Evolutionary conservation across 495 filamentous ascomycete genomes (phyloP), one percentile per base, ranked within the genome.

Genomic region (Cercophora samala): DNA sequence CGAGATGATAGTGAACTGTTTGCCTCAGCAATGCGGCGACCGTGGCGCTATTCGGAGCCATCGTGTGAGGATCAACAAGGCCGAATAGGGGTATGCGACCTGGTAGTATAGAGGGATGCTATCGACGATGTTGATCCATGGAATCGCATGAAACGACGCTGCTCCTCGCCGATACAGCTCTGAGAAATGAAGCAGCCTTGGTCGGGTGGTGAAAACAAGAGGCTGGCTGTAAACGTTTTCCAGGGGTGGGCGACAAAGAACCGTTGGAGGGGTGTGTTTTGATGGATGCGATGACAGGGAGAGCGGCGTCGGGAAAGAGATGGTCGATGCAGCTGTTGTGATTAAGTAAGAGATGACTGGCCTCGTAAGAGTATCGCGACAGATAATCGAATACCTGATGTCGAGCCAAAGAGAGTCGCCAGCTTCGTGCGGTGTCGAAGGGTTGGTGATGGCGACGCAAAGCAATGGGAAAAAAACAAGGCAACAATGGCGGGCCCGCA

Each of bases 1-100:
- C 95, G 75, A 99, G 87, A 74, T 96, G 89, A 79, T 98, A 97
- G 78, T 93, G 91, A 67, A 98, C 88, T 62, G 92, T 84, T 73
- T 95, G 90, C 74, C 90, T 86, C 70, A 98, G 81, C 78, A 96
- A 91, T 75, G 82, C 82, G 53, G 89, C 82, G 69, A 93, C 84
- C 74, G 89, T 83, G 19, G 84, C 76, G 69, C 83, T 86, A 32
- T 85, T 85, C 8, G 91, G 88, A 64, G 91, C 85, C 93, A 96
- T 96, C 74, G 68, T 69, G 66, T 21, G 54, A 52, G 64, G 68
- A 56, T 62, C 65, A 29, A 58, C 59, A n/a, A 24, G 60, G 65
- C 73, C 68, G 55, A 67, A 63, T 64, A 54, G 53, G 55, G 22
- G 53, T 59, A 54, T 62, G 72, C 73, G 64, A 69, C 66, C 66